Percentiles rank a stretch among this genome's conserved stretches.
phyloP scores from a whole-genome alignment of 1,284 basidiomycete species.

The Malassezia globosa region DNA sequence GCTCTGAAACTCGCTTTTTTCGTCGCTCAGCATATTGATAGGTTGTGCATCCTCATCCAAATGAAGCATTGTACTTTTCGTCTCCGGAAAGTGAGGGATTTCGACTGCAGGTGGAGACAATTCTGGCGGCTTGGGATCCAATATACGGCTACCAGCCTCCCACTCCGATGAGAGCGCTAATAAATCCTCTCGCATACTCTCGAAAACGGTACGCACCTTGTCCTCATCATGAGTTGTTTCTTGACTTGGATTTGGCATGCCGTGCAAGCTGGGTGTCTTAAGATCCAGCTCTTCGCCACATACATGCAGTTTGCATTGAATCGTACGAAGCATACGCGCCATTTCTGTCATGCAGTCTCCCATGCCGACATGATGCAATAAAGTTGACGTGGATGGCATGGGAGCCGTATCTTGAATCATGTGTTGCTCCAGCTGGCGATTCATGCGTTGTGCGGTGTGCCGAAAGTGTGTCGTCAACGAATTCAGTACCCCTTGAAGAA shows the following conservation, averaged over 20 bases:
- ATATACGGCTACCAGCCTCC: constrained; percentile 33
- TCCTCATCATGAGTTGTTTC: background rate
- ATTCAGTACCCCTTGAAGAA: constrained; percentile 7
- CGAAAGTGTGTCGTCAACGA: background rate
- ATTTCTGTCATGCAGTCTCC: constrained; percentile 31
- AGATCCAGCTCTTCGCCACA: constrained; percentile 32
- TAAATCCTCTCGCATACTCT: constrained; percentile 38
- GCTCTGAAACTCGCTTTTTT: background rate
- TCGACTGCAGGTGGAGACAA: background rate
- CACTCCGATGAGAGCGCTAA: constrained; percentile 34
- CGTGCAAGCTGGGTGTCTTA: constrained; percentile 26
- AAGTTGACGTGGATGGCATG: background rate
- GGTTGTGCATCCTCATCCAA: background rate
- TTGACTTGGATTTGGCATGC: constrained; percentile 4
- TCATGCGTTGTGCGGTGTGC: background rate
- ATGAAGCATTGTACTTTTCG: background rate
- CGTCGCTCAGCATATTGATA: background rate
- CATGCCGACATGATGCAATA: constrained; percentile 23
- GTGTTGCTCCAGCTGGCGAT: background rate
- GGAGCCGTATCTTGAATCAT: background rate
- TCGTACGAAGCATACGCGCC: constrained; percentile 34
- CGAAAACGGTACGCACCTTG: constrained; percentile 19
- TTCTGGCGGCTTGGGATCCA: constrained; percentile 10
- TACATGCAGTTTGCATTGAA: constrained; percentile 42
- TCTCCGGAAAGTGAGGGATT: background rate